phyloP scores from a whole-genome alignment of 176 grass and related monocot genomes.

The Leersia perrieri region DNA sequence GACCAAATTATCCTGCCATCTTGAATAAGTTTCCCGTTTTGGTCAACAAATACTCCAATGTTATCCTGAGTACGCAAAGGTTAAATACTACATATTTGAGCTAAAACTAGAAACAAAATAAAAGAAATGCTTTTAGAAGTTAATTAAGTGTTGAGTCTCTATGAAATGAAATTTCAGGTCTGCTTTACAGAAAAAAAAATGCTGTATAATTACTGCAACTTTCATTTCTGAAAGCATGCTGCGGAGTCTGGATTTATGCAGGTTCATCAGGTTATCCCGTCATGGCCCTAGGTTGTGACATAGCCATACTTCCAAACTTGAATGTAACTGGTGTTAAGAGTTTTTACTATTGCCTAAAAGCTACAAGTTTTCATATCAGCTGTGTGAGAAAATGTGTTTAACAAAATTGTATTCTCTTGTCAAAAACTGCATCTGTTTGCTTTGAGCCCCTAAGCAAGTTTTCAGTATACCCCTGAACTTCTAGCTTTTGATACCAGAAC shows the following conservation, averaged over 20 bases:
- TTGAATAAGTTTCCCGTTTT: constrained; percentile 98
- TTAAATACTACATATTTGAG: neutral
- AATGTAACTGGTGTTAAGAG: neutral
- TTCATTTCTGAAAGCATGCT: neutral
- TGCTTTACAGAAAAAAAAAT: constrained; percentile 7
- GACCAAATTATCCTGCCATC: constrained; percentile 98
- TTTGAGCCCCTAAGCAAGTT: no score
- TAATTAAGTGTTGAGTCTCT: neutral
- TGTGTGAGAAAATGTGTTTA: constrained; percentile 17
- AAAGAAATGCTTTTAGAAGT: neutral
- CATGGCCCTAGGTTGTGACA: no score
- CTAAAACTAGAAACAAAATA: constrained; percentile 3
- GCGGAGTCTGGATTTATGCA: neutral
- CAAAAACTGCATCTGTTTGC: no score
- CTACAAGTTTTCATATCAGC: constrained; percentile 7
- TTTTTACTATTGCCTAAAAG: neutral
- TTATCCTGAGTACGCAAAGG: constrained; percentile 69
- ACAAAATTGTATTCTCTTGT: constrained; percentile 7
- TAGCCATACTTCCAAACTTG: neutral
- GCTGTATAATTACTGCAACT: neutral
- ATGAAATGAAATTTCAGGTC: neutral
- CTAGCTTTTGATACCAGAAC: no score
- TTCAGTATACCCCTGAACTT: no score
- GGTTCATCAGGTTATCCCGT: no score
- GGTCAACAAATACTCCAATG: constrained; percentile 94